Base-by-base conservation (phyloP, 2,329 filamentous ascomycete species). In the Diaporthe eres region DNA sequence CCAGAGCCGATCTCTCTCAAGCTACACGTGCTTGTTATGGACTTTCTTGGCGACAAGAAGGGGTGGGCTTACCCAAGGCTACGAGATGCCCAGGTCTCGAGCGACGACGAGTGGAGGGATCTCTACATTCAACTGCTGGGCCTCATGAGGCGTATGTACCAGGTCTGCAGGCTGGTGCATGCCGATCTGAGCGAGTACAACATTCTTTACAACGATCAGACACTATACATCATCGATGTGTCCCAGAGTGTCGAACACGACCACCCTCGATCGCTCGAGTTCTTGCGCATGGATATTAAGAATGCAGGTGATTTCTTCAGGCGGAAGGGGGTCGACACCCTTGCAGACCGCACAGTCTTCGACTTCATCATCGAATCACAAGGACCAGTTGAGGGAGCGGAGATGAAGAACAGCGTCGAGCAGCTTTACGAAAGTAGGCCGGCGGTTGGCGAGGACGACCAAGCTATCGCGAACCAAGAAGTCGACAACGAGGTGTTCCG, bases 151-250 rank as follows among this genome's bases (percentile, higher is more conserved):
- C 92, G 92, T 75, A 93, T 99, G 89, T 98, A 98, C 85, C 96
- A 98, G 82, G 92, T 93, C 55, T 99, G 97, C 85, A 92, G 90
- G 72, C 92, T 99, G 10, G 96, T 99, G 0, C 97, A 99, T 83
- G 97, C 96, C 68, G 97, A 99, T 90, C 84, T 99, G 83, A 98
- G 95, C 87, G 97, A 99, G 89, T 99, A 99, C 90, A 99, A 99
- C 82, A 91, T 98, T 71, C 90, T 99, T 28, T 99, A 97, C 86
- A 90, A 98, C 86, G 90, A 95, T 74, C 88, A 91, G 75, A 92
- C 91, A 80, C 91, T 98, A 0, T 98, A 95, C 88, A 94, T 99
- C 81, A 99, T 99, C 83, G 97, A 99, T 85, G 97, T 99, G 58
- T 98, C 95, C 74, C 97, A 99, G 86, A 97, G 94, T 82, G 97